These are phyloP conservation scores for Dipodascopsis uninucleata DNA, from an alignment of 805 yeast genomes.

Conservation along the genomic window DNA sequence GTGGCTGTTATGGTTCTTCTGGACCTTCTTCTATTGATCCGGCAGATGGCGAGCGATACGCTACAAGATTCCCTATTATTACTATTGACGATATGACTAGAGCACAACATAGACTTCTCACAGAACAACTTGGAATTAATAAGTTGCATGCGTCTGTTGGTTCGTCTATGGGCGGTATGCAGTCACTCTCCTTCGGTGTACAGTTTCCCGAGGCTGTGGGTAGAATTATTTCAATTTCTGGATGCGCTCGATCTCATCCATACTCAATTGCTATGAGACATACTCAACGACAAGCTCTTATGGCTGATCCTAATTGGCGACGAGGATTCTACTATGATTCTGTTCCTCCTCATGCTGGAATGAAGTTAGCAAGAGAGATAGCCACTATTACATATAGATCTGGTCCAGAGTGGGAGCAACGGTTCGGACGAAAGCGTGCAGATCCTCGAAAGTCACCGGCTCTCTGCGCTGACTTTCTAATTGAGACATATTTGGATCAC, in stretches of 20 bases:
- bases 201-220: slow-evolving; percentile 76
- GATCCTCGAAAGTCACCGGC: slow-evolving; percentile 79
- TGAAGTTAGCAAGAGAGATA: slow-evolving; percentile 89
- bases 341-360: slow-evolving; percentile 88
- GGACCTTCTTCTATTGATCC: slow-evolving; percentile 86
- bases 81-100: slow-evolving; percentile 88
- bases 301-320: slow-evolving; percentile 95
- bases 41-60: slow-evolving; percentile 61
- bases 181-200: slow-evolving; percentile 78
- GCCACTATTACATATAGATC: slow-evolving; percentile 93
- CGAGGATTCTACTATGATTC: slow-evolving; percentile 78
- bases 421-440: slow-evolving; percentile 85
- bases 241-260: slow-evolving; percentile 93
- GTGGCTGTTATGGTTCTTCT: slow-evolving; percentile 93
- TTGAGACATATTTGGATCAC: slow-evolving; percentile 90
- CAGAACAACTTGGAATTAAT: slow-evolving; percentile 55
- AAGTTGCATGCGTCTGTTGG: slow-evolving; percentile 80
- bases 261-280: slow-evolving; percentile 90
- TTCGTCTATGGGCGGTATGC: slow-evolving; percentile 99
- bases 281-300: slow-evolving; percentile 85
- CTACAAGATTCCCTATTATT: slow-evolving; percentile 81
- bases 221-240: slow-evolving; percentile 75
- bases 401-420: slow-evolving; percentile 95
- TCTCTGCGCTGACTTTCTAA: slow-evolving; percentile 85
- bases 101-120: slow-evolving; percentile 72